Conservation (phyloP, 768 basidiomycete genomes). For the Hypsizygus marmoreus region DNA sequence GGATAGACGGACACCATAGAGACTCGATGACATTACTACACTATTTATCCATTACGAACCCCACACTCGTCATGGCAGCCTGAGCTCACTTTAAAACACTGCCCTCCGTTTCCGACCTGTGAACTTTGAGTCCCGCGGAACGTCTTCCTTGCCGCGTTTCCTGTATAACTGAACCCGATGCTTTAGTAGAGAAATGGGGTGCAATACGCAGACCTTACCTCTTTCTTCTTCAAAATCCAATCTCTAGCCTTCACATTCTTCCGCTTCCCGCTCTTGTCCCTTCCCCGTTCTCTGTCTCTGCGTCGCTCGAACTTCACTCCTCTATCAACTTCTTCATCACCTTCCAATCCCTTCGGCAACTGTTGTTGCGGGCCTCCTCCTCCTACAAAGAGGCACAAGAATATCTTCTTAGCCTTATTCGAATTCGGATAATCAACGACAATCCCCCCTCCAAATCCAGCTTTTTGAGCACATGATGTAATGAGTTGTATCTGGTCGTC, state of each 20-base stretch:
- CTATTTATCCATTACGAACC: too few relatives aligned
- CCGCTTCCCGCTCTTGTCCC: constrained; percentile 65
- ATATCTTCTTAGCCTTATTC: constrained; percentile 93
- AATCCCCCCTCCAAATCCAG: constrained; percentile 95
- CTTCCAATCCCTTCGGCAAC: constrained; percentile 77
- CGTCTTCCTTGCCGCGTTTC: constrained; percentile 80
- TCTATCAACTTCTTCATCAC: constrained; percentile 58
- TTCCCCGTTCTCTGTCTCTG: constrained; percentile 63
- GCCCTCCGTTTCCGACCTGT: constrained; percentile 88
- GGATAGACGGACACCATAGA: constrained; percentile 22
- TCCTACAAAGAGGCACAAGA: constrained; percentile 90
- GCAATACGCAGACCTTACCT: constrained; percentile 49
- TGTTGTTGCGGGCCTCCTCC: constrained; percentile 64
- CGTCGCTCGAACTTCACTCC: constrained; percentile 76
- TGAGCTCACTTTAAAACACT: constrained; percentile 77
- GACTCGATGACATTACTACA: constrained; percentile 4
- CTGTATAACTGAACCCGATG: constrained; percentile 64
- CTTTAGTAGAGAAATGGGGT: constrained; percentile 3
- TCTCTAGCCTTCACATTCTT: constrained; percentile 76
- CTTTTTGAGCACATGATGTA: constrained; percentile 87
- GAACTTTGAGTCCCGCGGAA: constrained; percentile 85
- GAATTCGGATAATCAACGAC: constrained; percentile 98
- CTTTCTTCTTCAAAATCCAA: constrained; percentile 98
- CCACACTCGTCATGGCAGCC: too few relatives aligned
- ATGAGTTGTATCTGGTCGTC: constrained; percentile 98